Conservation (phyloP, 2,329 filamentous ascomycete species). For the Diaporthe vaccinii region DNA sequence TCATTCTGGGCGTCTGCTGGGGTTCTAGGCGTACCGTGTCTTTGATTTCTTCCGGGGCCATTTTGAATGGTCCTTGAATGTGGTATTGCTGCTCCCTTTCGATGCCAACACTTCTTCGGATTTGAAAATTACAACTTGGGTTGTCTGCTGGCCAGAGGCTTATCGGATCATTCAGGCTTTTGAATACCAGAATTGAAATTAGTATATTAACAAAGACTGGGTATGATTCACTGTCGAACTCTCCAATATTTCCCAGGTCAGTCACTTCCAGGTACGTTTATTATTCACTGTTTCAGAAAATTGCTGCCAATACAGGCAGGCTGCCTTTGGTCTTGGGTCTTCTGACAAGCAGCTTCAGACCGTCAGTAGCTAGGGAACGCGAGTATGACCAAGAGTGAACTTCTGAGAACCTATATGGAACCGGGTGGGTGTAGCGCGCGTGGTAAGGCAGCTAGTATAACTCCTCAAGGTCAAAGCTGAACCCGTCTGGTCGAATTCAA, state of each 20-base stretch:
- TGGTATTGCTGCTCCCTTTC: background rate
- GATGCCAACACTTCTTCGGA: background rate
- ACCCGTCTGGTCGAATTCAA: background rate
- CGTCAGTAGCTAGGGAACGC: background rate
- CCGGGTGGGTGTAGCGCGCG: background rate
- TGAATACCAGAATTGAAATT: background rate
- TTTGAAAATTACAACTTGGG: background rate
- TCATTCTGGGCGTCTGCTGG: background rate
- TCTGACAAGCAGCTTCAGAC: background rate
- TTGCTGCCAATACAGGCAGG: too few relatives aligned
- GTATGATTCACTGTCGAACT: background rate
- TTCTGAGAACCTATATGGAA: background rate
- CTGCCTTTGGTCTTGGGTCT: background rate
- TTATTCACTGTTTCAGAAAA: background rate
- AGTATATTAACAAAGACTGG: background rate
- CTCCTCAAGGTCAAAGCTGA: background rate
- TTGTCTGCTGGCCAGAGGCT: background rate
- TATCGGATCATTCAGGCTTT: background rate
- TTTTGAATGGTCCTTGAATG: background rate
- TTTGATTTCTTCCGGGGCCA: background rate
- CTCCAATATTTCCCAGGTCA: background rate
- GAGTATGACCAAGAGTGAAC: background rate
- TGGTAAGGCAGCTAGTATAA: background rate
- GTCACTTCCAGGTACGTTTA: background rate
- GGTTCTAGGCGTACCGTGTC: background rate